A percentile compares a stretch with the other conserved stretches of the same genome.
These are phyloP conservation scores for Wallacemonas collosoma DNA, from an alignment of 208 protist species.

Conservation along the genomic window DNA sequence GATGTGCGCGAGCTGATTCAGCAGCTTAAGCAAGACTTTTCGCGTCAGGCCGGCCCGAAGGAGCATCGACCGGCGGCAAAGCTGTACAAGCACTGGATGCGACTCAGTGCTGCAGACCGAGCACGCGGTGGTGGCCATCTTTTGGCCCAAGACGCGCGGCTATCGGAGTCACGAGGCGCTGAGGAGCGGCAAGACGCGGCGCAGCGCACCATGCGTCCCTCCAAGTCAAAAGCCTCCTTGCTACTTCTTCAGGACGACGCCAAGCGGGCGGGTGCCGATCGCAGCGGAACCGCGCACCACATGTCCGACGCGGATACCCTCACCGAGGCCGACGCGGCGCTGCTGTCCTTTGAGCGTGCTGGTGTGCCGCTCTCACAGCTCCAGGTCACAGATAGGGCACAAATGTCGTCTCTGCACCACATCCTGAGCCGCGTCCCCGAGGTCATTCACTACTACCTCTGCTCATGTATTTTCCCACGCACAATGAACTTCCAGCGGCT, in stretches of 20 bases:
- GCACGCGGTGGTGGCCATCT: background rate
- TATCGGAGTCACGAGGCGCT: too few species aligned
- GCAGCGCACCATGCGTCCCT: too few species aligned
- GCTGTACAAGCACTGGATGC: slow-evolving; percentile 84
- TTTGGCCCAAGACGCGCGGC: too few species aligned
- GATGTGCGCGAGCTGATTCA: slow-evolving; percentile 82
- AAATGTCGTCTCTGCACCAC: slow-evolving; percentile 62
- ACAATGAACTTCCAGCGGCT: slow-evolving; percentile 89
- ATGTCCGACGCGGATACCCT: background rate
- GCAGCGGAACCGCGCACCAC: too few species aligned
- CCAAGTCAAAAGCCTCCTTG: too few species aligned
- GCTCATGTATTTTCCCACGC: slow-evolving; percentile 83
- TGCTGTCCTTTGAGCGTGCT: slow-evolving; percentile 39
- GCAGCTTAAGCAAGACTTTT: slow-evolving; percentile 88
- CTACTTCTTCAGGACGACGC: too few species aligned
- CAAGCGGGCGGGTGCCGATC: too few species aligned
- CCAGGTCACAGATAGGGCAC: slow-evolving; percentile 68
- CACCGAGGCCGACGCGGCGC: slow-evolving; percentile 20
- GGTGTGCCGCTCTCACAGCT: slow-evolving; percentile 88
- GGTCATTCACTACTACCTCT: slow-evolving; percentile 88
- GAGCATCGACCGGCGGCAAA: slow-evolving; percentile 82
- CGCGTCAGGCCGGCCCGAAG: slow-evolving; percentile 82
- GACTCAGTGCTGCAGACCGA: slow-evolving; percentile 43
- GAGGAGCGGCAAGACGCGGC: too few species aligned
- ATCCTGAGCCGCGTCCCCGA: slow-evolving; percentile 73